Conservation (phyloP, 306 rosid genomes). For the Parietaria judaica region DNA sequence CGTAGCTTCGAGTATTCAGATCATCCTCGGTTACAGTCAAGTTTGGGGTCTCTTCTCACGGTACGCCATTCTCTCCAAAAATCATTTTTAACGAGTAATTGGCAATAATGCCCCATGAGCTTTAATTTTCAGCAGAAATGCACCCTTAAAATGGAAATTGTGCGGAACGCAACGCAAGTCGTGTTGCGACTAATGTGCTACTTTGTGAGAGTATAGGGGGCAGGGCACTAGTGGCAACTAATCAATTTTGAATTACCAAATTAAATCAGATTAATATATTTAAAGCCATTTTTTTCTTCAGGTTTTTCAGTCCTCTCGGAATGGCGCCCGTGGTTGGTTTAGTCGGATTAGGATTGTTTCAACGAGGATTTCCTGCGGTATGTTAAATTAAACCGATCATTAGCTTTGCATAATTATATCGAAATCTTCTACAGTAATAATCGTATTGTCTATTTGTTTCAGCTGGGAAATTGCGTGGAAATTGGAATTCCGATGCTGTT, state of each 20-base stretch:
- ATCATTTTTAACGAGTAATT: neutral
- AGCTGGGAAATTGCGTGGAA: slow-evolving; percentile 91
- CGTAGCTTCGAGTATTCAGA: slow-evolving; percentile 89
- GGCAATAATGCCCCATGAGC: no score
- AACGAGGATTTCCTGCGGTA: slow-evolving; percentile 83
- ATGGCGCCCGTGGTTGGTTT: slow-evolving; percentile 97
- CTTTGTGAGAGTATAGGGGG: no score
- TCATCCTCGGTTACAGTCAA: slow-evolving; percentile 93
- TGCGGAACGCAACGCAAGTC: no score
- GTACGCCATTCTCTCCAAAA: slow-evolving; percentile 29
- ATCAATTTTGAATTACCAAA: no score
- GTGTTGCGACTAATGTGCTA: no score
- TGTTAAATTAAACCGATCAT: slow-evolving; percentile 22
- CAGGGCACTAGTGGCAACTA: no score
- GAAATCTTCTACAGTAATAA: neutral
- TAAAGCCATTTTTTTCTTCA: slow-evolving; percentile 26
- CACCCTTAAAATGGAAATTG: no score
- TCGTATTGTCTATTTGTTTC: slow-evolving; percentile 24
- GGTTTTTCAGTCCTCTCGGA: slow-evolving; percentile 97
- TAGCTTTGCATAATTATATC: slow-evolving; percentile 6
- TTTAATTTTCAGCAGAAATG: no score
- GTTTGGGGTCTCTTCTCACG: slow-evolving; percentile 93
- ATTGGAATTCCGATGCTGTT: slow-evolving; percentile 86
- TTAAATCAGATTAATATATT: slow-evolving; percentile 13
- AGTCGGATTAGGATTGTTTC: slow-evolving; percentile 85